Conservation (phyloP, 371 early-diverging fungal genomes). For the Lichtheimia ornata region DNA sequence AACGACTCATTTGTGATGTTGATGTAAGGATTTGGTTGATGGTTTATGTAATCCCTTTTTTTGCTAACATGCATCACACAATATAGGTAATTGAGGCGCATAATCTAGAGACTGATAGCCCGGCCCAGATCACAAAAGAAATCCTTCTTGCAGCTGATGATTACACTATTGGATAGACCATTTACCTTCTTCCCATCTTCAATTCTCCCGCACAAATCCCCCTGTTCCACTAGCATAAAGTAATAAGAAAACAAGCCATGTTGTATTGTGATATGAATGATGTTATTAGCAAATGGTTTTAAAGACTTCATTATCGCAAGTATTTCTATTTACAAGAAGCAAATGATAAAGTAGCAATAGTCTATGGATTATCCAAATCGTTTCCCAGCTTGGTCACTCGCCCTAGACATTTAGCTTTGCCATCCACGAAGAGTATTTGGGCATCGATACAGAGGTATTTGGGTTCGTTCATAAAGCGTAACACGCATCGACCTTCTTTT, state of each 20-base stretch:
- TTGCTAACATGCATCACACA: background rate
- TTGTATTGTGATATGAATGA: too few species aligned
- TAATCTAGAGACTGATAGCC: conserved; percentile 56
- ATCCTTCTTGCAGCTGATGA: conserved; percentile 68
- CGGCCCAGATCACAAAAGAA: conserved; percentile 67
- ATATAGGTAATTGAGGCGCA: conserved; percentile 44
- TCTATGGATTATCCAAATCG: background rate
- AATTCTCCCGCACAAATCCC: background rate
- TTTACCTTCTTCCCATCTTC: conserved; percentile 1
- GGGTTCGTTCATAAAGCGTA: conserved; percentile 79
- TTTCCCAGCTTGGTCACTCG: conserved; percentile 56
- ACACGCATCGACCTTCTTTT: conserved; percentile 60
- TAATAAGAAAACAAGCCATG: too few species aligned
- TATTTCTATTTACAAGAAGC: too few species aligned
- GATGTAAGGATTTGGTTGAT: conserved; percentile 53
- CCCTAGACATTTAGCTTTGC: conserved; percentile 89
- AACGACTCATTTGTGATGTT: conserved; percentile 72
- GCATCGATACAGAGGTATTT: conserved; percentile 77
- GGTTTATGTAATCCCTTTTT: conserved; percentile 6
- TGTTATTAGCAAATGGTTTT: too few species aligned
- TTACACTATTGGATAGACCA: conserved; percentile 67
- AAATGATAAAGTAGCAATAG: too few species aligned
- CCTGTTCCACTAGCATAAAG: too few species aligned
- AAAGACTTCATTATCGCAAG: too few species aligned
- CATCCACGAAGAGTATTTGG: conserved; percentile 78